Base-by-base conservation (phyloP, 768 basidiomycete genomes). In the Gautieria morchelliformis region DNA sequence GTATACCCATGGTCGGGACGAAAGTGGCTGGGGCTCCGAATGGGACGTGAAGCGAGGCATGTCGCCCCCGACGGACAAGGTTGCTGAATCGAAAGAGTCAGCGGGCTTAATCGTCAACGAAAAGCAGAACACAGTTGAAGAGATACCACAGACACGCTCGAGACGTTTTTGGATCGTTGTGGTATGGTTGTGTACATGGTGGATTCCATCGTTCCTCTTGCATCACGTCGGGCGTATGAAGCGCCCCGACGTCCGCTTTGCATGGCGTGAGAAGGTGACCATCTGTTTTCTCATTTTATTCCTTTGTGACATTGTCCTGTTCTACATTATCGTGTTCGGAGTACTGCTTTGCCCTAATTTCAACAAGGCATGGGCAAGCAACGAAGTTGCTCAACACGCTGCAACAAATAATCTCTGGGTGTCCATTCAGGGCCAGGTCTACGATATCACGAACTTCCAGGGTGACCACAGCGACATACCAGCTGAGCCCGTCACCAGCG, bases 261-360 rank as follows among this genome's bases (percentile, higher is more conserved):
- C 93, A 0, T 97, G 93, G 93, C 75, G 93, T 58, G 93, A 96
- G 68, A 97, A 96, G 69, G 67, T 94, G 22, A 83, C 93, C 0
- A 93, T 96, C 60, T 93, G 82, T 73, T 74, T 82, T 67, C 78
- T 96, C 63, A 93, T 97, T 64, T 73, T 89, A 63, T 68, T 88
- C 56, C 70, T 87, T 62, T 94, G 94, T 72, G 82, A 65, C 4
- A 65, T 79, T 59, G 80, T 95, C 69, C 76, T 94, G 62, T 95
- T 95, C 74, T 93, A 91, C 71, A 93, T 95, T 66, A 74, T 93
- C 65, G 78, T 84, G 59, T 94, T 97, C 66, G 93, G 93, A 14
- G 73, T 76, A 24, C 73, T 97, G 3, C 76, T 97, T 19, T 97
- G 93, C 63, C 93, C 93, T 8, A 72, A 89, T 64, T 88, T 80